Conservation (phyloP, 306 rosid genomes). For the Begonia fuchsioides region DNA sequence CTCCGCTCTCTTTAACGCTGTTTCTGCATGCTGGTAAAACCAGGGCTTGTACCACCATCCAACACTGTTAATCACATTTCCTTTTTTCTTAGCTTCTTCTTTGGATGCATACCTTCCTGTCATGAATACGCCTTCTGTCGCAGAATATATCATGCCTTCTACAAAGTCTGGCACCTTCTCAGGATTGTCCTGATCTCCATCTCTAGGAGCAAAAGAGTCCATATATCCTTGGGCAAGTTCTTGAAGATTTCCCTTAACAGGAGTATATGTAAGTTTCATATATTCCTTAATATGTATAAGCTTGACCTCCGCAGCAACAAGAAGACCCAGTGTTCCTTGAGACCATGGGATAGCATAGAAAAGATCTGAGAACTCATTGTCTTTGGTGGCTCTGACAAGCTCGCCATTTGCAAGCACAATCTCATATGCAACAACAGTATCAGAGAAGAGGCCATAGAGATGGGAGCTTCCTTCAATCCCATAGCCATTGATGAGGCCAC, state of each 20-base stretch:
- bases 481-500: slow-evolving; percentile 94
- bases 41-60: slow-evolving; percentile 98
- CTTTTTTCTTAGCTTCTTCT: too few species aligned
- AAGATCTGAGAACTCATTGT: slow-evolving; percentile 81
- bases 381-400: slow-evolving; percentile 85
- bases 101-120: too few species aligned
- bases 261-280: slow-evolving; percentile 74
- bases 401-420: slow-evolving; percentile 73
- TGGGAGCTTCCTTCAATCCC: slow-evolving; percentile 99
- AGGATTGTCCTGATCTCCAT: slow-evolving; percentile 73
- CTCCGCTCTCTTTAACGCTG: slow-evolving; percentile 68
- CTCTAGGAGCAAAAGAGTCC: slow-evolving; percentile 86
- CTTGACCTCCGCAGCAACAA: slow-evolving; percentile 87
- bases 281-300: slow-evolving; percentile 78
- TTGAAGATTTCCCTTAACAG: slow-evolving; percentile 61
- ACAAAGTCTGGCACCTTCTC: slow-evolving; percentile 91
- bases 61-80: slow-evolving; percentile 61
- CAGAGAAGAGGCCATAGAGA: too few species aligned
- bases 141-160: slow-evolving; percentile 69
- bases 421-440: slow-evolving; percentile 86
- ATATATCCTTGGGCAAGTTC: slow-evolving; percentile 65
- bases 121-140: slow-evolving; percentile 77
- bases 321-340: slow-evolving; percentile 92
- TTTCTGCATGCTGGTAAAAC: slow-evolving; percentile 92
- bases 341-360: slow-evolving; percentile 87